phyloP scores from a whole-genome alignment of 305 asterid species.

The Solanum hybrid region DNA sequence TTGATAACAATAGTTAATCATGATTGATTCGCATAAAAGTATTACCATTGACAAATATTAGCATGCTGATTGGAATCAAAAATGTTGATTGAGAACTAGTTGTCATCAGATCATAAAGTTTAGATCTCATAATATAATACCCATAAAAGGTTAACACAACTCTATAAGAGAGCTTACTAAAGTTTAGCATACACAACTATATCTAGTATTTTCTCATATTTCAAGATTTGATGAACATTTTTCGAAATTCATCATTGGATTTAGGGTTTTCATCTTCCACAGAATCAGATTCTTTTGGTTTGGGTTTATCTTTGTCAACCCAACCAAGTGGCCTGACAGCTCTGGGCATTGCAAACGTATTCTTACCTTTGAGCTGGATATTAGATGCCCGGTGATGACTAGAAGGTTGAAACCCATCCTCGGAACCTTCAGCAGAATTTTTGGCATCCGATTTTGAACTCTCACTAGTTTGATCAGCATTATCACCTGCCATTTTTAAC shows the following conservation, averaged over 20 bases:
- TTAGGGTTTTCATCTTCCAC: constrained; percentile 52
- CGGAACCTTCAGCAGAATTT: constrained; percentile 23
- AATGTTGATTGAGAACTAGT: not conserved
- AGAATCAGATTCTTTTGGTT: constrained; percentile 18
- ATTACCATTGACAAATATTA: not conserved
- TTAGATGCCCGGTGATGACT: constrained; percentile 20
- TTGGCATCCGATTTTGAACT: constrained; percentile 9
- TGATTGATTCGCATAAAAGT: not conserved
- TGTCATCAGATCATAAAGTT: not conserved
- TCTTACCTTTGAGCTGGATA: constrained; percentile 51
- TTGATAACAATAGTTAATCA: not conserved
- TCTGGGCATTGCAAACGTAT: constrained; percentile 83
- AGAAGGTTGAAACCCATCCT: constrained; percentile 15
- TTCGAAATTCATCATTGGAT: constrained; percentile 87
- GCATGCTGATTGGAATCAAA: not conserved
- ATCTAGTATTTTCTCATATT: not conserved
- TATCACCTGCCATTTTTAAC: constrained; percentile 3
- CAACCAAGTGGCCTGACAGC: constrained; percentile 56
- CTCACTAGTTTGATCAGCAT: not conserved
- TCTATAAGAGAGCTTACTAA: not conserved
- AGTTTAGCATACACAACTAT: not conserved
- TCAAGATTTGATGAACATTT: constrained; percentile 48
- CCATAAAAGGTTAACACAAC: not conserved
- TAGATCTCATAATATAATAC: not conserved
- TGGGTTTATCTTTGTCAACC: constrained; percentile 19